Evolutionary conservation across 176 grass and related monocot species (phyloP), one percentile per base, ranked within the genome.

Genomic region (Pharus latifolius): DNA sequence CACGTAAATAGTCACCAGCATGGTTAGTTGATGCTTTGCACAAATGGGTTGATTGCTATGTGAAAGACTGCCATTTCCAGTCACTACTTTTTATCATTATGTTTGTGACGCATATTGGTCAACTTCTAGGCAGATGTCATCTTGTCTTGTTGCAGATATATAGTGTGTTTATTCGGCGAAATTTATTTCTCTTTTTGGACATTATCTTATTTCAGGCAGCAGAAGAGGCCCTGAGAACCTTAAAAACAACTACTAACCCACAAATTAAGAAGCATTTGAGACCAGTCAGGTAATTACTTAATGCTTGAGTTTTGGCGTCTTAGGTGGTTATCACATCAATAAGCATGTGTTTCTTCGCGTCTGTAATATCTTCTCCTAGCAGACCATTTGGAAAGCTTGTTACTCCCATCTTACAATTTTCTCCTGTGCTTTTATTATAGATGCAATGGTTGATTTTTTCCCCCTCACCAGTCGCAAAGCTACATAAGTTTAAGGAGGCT

Each of bases 191-290:
- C 32, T 14, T 3, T 22, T 51, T 17, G 25, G 18, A 14, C 29
- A 31, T 61, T 76, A 4, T 49, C 40, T 65, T 38, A 28, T 65
- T 70, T 77, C 63, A 85, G 82, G 87, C 82, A 26, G 87, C 87
- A 19, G 78, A 90, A 75, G 78, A 80, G 63, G 87, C 87, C 3
- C 31, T 90, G 72, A 82, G 12, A 49, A 82, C 64, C 65, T 57
- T 90, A 50, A 65, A 78, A 78, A 73, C 81, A 65, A 82, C 82
- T 25, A 77, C 69, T 26, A 65, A 82, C 11, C 69, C 69, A 55
- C 87, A 90, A 56, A 81, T 82, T 13, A 77, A 65, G 78, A 90
- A 75, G 56, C 31, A 57, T 61, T 78, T 81, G 74, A 85, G 59
- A 74, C 73, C 82, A 60, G 32, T 63, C 47, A 90, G 82, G 87